Evolutionary conservation across 371 early-diverging fungal species (phyloP), one percentile per base, ranked within the genome.

Genomic region (Fennellomyces sp.): DNA sequence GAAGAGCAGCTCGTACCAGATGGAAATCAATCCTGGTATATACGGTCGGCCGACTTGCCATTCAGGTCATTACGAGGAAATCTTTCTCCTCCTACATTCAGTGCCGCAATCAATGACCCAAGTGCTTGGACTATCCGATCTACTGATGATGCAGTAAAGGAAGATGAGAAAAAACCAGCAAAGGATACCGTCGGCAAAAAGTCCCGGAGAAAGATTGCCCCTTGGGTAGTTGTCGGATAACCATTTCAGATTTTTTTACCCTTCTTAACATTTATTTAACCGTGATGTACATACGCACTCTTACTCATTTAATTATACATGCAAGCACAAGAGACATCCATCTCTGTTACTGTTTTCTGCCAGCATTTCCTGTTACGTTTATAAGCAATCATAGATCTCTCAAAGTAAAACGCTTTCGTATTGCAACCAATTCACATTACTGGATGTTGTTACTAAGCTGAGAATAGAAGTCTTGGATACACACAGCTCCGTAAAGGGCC

Each of bases 81-180:
- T n/a, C 23, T 31, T 17, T 52, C 52, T 17, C 52, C 52, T 0
- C 33, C 30, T 33, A 52, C 52, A 7, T 52, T 31, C 23, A 19
- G 52, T 52, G 52, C 52, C 23, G 52, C 52, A 5, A n/a, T 30
- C 17, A 31, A 11, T 5, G 33, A 52, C 33, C 31, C 31, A 33
- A 52, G 33, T 19, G 52, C 52, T 7, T 52, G 52, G 52, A 19
- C 17, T 52, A 21, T 52, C 19, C 52, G 52, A 31, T 33, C 52
- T 28, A n/a, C n/a, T 50, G 29, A 29, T 30, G 29, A 50, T 6
- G 17, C 25, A 31, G 31, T 31, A 31, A 21, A 29, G 11, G 31
- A 51, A 10, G 52, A 52, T 0, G 52, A 52, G 7, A 5, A 52
- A 17, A 2, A 21, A 5, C 29, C 29, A 28, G 15, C 13, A 13